Base-by-base conservation (phyloP, 345 rosid genomes). In the Crucihimalaya himalaica region DNA sequence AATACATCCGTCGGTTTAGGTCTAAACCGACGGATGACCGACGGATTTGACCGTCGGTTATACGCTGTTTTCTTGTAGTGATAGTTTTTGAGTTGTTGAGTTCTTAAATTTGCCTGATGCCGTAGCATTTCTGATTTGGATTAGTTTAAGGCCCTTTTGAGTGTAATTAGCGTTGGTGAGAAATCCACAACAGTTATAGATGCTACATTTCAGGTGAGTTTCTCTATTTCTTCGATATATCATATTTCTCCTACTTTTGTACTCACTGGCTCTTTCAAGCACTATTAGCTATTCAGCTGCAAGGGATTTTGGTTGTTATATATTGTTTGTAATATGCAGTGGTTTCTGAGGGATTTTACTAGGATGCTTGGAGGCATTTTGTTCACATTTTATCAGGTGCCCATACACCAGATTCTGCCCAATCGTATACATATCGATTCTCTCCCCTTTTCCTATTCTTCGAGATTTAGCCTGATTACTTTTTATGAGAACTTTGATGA, bases 81-180 rank as follows among this genome's bases (percentile, higher is more conserved):
- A n/a, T n/a, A n/a, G n/a, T n/a, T 66, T 73, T 31, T 68, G 60
- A 48, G 45, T 29, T 43, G 72, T 13, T 29, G 19, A 16, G 35
- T 45, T 69, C n/a, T 74, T 31, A 4, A 4, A 4, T 61, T 60
- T 5, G 21, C 25, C 28, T 61, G 19, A 20, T 29, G 66, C 42
- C 35, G 18, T 23, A 5, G 23, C 40, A 2, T 48, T 65, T 51
- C 25, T 65, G 35, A 64, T 58, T 55, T 42, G 52, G 34, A 57
- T 32, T 73, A 61, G 4, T 60, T n/a, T 55, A 63, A 93, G 98
- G 98, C 96, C 71, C 93, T 93, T 57, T 62, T 93, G 75, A 86
- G 97, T 79, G 97, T 97, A 16, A 93, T 93, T 74, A 97, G 98
- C 16, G 98, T 91, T 32, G 98, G 98, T 10, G 97, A 91, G 87